Percentiles rank a stretch among this genome's conserved stretches.
Conservation (phyloP, 2,329 filamentous ascomycete genomes). For the Trichoderma sp. region DNA sequence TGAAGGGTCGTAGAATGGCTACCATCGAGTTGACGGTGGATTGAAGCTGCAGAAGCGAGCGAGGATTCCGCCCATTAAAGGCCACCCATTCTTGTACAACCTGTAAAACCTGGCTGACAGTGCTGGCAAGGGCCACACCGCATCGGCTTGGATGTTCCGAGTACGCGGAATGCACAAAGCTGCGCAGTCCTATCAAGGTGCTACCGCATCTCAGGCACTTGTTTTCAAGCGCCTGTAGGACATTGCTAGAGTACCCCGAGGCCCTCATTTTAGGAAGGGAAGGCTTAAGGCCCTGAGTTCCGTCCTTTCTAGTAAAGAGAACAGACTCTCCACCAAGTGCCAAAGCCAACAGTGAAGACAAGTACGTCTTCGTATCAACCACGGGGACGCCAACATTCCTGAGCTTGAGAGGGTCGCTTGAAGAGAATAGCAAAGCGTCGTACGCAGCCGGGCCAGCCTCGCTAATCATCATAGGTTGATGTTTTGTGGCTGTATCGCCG, state of each 20-base stretch:
- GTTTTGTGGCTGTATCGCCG: conserved; percentile 31
- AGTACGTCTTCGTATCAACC: conserved; percentile 50
- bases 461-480: conserved; percentile 58
- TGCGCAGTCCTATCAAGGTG: conserved; percentile 44
- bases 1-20: conserved; percentile 52
- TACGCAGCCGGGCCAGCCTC: conserved; percentile 66
- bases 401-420: conserved; percentile 40
- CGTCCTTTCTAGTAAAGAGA: conserved; percentile 62
- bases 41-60: conserved; percentile 55
- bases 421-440: conserved; percentile 56
- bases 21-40: conserved; percentile 47
- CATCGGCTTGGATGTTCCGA: conserved; percentile 44
- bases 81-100: conserved; percentile 51
- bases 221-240: conserved; percentile 46
- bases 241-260: conserved; percentile 54
- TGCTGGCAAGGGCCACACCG: conserved; percentile 52
- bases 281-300: conserved; percentile 52
- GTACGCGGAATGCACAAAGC: conserved; percentile 49
- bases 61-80: conserved; percentile 39
- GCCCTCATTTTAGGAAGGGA: conserved; percentile 48
- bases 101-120: conserved; percentile 47
- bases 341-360: conserved; percentile 61
- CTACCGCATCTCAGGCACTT: conserved; percentile 50
- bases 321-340: conserved; percentile 70
- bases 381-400: conserved; percentile 41